A percentile compares a stretch with the other conserved stretches of the same genome.
Evolutionary conservation across 805 yeast genomes (phyloP).

Genomic region (Ogataea angusta): DNA sequence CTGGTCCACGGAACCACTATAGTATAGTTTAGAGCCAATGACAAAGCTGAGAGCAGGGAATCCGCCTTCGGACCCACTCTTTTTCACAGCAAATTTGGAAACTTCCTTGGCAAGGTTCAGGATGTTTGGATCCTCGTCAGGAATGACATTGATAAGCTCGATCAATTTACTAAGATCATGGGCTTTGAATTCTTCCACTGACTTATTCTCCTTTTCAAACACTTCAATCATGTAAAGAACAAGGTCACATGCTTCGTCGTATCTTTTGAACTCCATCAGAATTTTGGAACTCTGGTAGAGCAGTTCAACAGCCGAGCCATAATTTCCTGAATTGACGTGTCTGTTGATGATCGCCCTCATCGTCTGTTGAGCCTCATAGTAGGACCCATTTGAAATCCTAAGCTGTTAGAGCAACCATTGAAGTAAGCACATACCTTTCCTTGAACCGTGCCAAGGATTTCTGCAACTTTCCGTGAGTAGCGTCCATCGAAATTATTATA

Average conservation of each 20-base stretch:
- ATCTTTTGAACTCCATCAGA: constrained; percentile 65
- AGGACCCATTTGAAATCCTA: constrained; percentile 70
- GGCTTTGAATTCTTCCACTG: constrained; percentile 25
- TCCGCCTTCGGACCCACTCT: constrained; percentile 54
- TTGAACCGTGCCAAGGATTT: constrained; percentile 65
- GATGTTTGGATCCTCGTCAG: constrained; percentile 57
- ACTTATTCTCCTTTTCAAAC: constrained; percentile 46
- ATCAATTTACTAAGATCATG: constrained; percentile 36
- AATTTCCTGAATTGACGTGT: constrained; percentile 66
- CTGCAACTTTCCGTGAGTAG: constrained; percentile 41
- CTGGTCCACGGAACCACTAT: constrained; percentile 26
- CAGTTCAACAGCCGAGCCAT: constrained; percentile 67
- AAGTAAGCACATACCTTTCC: constrained; percentile 30
- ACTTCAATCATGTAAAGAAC: constrained; percentile 69
- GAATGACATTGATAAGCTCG: constrained; percentile 40
- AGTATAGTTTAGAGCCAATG: constrained; percentile 63
- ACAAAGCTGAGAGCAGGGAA: constrained; percentile 73
- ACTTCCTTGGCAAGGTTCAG: constrained; percentile 64
- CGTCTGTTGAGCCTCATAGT: constrained; percentile 95
- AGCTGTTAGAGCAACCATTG: neutral
- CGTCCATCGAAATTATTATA: constrained; percentile 15
- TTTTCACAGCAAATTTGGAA: constrained; percentile 60
- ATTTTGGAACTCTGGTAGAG: constrained; percentile 69
- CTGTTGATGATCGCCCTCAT: constrained; percentile 86
- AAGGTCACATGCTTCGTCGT: constrained; percentile 79